Percentiles rank a stretch among this genome's conserved stretches.
Evolutionary conservation across 2,329 filamentous ascomycete species (phyloP).

Genomic region (Orbilia ellipsospora): DNA sequence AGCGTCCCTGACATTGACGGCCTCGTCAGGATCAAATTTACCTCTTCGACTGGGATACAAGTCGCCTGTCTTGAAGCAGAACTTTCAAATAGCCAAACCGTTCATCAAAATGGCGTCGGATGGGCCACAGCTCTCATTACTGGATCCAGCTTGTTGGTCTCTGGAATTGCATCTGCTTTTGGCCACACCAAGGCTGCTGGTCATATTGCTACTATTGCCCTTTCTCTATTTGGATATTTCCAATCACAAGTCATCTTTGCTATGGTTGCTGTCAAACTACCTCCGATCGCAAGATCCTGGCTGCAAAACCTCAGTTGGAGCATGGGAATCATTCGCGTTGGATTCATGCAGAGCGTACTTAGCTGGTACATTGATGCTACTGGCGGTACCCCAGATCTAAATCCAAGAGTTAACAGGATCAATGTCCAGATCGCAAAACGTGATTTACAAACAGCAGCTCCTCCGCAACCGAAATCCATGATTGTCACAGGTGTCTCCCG

Average conservation of each 20-base stretch:
- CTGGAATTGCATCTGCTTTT: conserved; percentile 86
- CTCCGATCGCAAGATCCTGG: conserved; percentile 89
- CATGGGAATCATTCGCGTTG: conserved; percentile 89
- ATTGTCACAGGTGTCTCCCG: conserved; percentile 84
- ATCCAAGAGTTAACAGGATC: conserved; percentile 77
- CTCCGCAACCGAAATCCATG: conserved; percentile 60
- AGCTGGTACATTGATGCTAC: conserved; percentile 97
- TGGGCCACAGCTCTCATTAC: conserved; percentile 91
- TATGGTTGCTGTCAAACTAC: conserved; percentile 80
- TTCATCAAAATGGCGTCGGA: conserved; percentile 85
- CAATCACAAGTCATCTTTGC: conserved; percentile 92
- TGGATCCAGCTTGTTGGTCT: conserved; percentile 82
- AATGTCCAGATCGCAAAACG: conserved; percentile 84
- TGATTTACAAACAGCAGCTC: conserved; percentile 62
- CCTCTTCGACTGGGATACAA: conserved; percentile 67
- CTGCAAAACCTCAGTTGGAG: conserved; percentile 98
- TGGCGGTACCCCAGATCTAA: conserved; percentile 81
- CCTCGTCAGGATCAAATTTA: conserved; percentile 82
- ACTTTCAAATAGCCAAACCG: conserved; percentile 90
- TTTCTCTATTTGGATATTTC: conserved; percentile 94
- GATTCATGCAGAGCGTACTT: conserved; percentile 86
- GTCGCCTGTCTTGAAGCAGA: conserved; percentile 88
- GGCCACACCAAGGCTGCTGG: conserved; percentile 94
- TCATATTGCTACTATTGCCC: conserved; percentile 89
- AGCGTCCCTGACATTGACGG: conserved; percentile 90